These are phyloP conservation scores for Ceriops decandra DNA, from an alignment of 345 rosid species.

Conservation along the genomic window DNA sequence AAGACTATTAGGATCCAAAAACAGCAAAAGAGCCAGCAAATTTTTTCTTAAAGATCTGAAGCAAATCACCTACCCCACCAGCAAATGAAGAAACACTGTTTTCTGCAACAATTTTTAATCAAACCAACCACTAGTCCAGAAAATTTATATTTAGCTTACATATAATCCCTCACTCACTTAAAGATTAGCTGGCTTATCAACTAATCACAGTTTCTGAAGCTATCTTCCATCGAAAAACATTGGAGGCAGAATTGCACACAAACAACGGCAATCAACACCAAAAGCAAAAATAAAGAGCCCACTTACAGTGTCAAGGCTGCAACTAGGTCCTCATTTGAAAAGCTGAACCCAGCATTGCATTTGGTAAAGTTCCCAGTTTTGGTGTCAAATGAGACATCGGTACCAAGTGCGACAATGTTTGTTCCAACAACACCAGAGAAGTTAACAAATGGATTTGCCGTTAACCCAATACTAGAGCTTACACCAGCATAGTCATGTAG, in stretches of 20 bases:
- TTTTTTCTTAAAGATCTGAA: neutral
- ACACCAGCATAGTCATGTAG: constrained; percentile 83
- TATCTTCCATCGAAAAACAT: neutral
- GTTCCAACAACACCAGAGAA: constrained; percentile 78
- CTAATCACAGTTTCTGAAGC: too few species aligned
- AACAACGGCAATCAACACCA: neutral
- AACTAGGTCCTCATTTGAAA: constrained; percentile 61
- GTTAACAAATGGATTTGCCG: constrained; percentile 74
- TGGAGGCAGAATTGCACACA: neutral
- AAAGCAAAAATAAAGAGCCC: neutral
- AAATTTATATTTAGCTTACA: neutral
- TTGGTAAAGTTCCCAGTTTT: constrained; percentile 69
- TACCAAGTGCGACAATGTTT: constrained; percentile 54
- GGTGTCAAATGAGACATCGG: constrained; percentile 79
- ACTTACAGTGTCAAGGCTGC: constrained; percentile 73
- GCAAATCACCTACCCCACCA: neutral
- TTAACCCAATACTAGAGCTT: constrained; percentile 74
- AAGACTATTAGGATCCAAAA: neutral
- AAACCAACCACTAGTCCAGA: neutral
- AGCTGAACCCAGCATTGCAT: constrained; percentile 74
- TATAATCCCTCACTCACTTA: neutral
- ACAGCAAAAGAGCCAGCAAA: neutral
- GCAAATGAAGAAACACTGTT: neutral
- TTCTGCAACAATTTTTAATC: neutral
- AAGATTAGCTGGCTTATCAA: too few species aligned